phyloP scores from a whole-genome alignment of 2,329 filamentous ascomycete genomes.

The Calycina herbarum region DNA sequence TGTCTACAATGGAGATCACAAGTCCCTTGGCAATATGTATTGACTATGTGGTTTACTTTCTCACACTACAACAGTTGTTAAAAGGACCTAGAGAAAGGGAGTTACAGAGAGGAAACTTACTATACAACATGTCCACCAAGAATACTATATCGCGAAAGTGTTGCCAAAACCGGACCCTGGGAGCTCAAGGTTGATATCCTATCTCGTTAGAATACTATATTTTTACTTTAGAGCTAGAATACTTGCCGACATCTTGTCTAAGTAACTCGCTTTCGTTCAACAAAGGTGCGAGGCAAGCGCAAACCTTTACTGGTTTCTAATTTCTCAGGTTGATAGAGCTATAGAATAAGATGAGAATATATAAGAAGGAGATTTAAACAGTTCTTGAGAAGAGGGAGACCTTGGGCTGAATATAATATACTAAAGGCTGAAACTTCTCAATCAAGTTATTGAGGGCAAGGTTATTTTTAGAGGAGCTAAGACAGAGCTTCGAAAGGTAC shows the following conservation, averaged over 20 bases:
- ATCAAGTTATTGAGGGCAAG: background rate
- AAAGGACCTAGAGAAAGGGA: background rate
- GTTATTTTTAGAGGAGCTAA: background rate
- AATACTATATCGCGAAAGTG: background rate
- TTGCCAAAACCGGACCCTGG: background rate
- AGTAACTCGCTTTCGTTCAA: background rate
- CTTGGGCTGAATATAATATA: background rate
- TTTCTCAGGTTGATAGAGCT: background rate
- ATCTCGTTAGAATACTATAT: slow-evolving; percentile 1
- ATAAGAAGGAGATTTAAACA: background rate
- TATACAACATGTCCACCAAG: background rate
- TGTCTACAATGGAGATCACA: background rate
- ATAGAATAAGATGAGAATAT: background rate
- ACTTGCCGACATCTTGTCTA: background rate
- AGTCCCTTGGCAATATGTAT: background rate
- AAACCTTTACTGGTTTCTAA: background rate
- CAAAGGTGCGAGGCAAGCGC: background rate
- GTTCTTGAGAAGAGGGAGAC: background rate
- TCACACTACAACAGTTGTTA: background rate
- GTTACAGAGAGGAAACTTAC: background rate
- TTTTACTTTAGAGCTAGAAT: background rate
- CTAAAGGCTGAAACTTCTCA: background rate
- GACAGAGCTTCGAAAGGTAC: background rate
- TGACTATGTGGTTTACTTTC: background rate
- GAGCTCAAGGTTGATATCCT: background rate